A percentile compares a stretch with the other conserved stretches of the same genome.
phyloP scores from a whole-genome alignment of 257 asterid genomes.

The Plantago ovata region DNA sequence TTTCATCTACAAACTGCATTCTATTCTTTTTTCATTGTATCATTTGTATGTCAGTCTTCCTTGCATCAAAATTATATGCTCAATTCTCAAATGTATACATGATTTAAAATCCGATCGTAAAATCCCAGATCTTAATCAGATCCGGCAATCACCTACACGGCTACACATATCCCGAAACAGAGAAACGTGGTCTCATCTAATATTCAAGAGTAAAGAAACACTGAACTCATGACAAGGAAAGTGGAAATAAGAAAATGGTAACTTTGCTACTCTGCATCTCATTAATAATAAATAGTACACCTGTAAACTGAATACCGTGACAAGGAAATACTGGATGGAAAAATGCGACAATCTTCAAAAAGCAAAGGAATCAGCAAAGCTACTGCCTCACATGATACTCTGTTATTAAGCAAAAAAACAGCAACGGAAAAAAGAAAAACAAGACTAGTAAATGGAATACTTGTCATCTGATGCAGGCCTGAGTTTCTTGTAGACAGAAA shows the following conservation, averaged over 20 bases:
- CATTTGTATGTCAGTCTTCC: too few relatives aligned
- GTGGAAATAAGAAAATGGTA: not conserved
- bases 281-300: slow-evolving; percentile 16
- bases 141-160: too few relatives aligned
- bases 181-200: too few relatives aligned
- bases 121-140: too few relatives aligned
- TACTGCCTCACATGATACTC: slow-evolving; percentile 15
- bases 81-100: too few relatives aligned
- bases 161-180: too few relatives aligned
- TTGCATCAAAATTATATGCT: too few relatives aligned
- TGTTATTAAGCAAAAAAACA: slow-evolving; percentile 17
- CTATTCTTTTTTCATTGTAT: too few relatives aligned
- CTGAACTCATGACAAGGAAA: not conserved
- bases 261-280: slow-evolving; percentile 22
- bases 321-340: slow-evolving; percentile 15
- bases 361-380: slow-evolving; percentile 25
- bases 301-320: slow-evolving; percentile 3
- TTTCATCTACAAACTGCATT: too few relatives aligned
- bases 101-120: too few relatives aligned
- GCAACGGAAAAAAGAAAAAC: slow-evolving; percentile 4
- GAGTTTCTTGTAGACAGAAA: slow-evolving; percentile 72
- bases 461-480: slow-evolving; percentile 53
- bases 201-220: too few relatives aligned
- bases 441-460: slow-evolving; percentile 59
- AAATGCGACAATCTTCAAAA: slow-evolving; percentile 24